phyloP scores from a whole-genome alignment of 140 eudicot species.

The Erigeron philadelphicus region DNA sequence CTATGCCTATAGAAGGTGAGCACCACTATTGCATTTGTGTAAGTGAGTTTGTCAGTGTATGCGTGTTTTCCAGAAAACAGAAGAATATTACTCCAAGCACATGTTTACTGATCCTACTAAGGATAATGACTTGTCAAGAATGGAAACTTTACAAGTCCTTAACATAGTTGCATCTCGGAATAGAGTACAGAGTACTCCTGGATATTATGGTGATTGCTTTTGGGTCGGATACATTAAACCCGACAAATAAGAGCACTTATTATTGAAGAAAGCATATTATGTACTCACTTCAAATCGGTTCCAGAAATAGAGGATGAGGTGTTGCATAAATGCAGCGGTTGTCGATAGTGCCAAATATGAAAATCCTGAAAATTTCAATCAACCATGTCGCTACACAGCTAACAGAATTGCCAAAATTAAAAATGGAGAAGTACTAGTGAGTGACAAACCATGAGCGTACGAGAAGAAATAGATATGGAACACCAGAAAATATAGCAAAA shows the following conservation, averaged over 20 bases:
- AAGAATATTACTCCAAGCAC: too few relatives aligned
- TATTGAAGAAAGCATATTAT: not conserved
- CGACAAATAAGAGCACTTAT: not conserved
- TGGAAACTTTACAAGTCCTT: too few relatives aligned
- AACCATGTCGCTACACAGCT: slow-evolving; percentile 14
- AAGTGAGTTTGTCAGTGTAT: too few relatives aligned
- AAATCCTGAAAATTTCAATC: slow-evolving; percentile 49
- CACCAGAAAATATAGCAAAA: slow-evolving; percentile 86
- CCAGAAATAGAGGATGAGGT: slow-evolving; percentile 96
- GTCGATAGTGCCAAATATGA: slow-evolving; percentile 94
- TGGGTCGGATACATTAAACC: not conserved
- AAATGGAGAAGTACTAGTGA: slow-evolving; percentile 10
- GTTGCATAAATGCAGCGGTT: slow-evolving; percentile 96
- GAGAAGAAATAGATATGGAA: slow-evolving; percentile 97
- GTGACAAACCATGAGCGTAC: slow-evolving; percentile 70
- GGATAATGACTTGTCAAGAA: too few relatives aligned
- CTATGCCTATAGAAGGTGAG: too few relatives aligned
- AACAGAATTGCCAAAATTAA: not conserved
- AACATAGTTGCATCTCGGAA: too few relatives aligned
- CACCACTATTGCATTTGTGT: too few relatives aligned
- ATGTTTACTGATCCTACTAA: too few relatives aligned
- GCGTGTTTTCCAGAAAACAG: too few relatives aligned
- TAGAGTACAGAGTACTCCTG: too few relatives aligned
- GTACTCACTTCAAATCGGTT: slow-evolving; percentile 83
- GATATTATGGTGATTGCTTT: too few relatives aligned